phyloP scores from a whole-genome alignment of 306 rosid species.

The Cucumis melo region DNA sequence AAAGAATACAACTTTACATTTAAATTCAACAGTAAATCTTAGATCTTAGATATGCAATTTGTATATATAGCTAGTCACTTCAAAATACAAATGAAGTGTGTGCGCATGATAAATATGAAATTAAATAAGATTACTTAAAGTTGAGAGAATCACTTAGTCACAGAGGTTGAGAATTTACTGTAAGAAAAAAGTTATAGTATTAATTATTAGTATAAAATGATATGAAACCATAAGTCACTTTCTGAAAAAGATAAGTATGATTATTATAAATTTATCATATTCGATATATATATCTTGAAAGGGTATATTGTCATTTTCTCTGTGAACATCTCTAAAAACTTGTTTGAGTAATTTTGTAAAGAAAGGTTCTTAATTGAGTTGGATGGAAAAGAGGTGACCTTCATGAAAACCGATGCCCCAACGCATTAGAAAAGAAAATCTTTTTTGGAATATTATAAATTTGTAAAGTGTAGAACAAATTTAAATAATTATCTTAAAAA shows the following conservation, averaged over 20 bases:
- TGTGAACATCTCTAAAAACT: background rate
- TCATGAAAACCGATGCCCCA: background rate
- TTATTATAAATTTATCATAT: background rate
- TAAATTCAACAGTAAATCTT: too few relatives aligned
- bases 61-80: too few relatives aligned
- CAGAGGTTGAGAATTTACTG: background rate
- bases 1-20: too few relatives aligned
- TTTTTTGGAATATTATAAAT: too few relatives aligned
- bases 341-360: background rate
- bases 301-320: background rate
- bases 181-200: background rate
- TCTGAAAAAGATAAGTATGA: background rate
- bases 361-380: background rate
- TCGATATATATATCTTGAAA: background rate
- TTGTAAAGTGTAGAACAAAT: too few relatives aligned
- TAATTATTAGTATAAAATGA: background rate
- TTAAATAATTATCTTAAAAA: too few relatives aligned
- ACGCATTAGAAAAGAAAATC: background rate
- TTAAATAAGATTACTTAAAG: background rate
- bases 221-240: background rate
- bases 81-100: background rate
- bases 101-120: background rate
- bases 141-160: background rate
- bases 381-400: background rate
- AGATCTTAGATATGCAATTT: too few relatives aligned